Conservation (phyloP, 1,284 basidiomycete genomes). For the Boletus sp. region DNA sequence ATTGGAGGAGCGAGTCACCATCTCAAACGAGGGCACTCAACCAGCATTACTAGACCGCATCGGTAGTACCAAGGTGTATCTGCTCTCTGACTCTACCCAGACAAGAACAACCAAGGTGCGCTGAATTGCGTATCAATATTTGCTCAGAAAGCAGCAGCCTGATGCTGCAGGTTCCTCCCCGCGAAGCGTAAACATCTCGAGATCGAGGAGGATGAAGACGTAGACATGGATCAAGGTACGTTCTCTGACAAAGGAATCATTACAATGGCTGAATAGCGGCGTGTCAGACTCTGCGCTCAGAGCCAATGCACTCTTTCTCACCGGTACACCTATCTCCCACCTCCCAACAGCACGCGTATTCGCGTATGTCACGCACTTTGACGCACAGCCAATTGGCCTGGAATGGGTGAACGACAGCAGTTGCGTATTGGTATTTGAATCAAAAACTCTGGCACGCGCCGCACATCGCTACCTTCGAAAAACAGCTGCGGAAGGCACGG, state of each 20-base stretch:
- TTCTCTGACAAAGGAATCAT: background rate
- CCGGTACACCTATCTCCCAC: constrained; percentile 64
- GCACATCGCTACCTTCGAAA: constrained; percentile 53
- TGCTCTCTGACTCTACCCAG: constrained; percentile 58
- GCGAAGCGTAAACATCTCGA: constrained; percentile 53
- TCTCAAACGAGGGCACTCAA: constrained; percentile 21
- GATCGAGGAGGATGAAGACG: constrained; percentile 39
- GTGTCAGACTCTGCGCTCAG: constrained; percentile 37
- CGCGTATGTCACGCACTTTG: constrained; percentile 72
- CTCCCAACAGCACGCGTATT: constrained; percentile 69
- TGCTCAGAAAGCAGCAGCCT: constrained; percentile 38
- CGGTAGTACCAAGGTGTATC: constrained; percentile 61
- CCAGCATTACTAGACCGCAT: constrained; percentile 58
- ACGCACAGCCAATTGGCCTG: constrained; percentile 60
- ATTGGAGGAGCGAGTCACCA: constrained; percentile 23
- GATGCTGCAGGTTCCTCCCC: constrained; percentile 43
- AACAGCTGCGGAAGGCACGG: constrained; percentile 45
- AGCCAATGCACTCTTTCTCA: constrained; percentile 65
- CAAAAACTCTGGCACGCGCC: constrained; percentile 47
- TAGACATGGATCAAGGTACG: constrained; percentile 44
- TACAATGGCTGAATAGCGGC: background rate
- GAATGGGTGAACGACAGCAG: constrained; percentile 80
- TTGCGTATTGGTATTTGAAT: constrained; percentile 68
- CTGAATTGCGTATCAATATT: constrained; percentile 38
- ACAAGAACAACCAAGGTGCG: constrained; percentile 66